phyloP scores from a whole-genome alignment of 805 yeast genomes.

The Teunomyces tritomae region DNA sequence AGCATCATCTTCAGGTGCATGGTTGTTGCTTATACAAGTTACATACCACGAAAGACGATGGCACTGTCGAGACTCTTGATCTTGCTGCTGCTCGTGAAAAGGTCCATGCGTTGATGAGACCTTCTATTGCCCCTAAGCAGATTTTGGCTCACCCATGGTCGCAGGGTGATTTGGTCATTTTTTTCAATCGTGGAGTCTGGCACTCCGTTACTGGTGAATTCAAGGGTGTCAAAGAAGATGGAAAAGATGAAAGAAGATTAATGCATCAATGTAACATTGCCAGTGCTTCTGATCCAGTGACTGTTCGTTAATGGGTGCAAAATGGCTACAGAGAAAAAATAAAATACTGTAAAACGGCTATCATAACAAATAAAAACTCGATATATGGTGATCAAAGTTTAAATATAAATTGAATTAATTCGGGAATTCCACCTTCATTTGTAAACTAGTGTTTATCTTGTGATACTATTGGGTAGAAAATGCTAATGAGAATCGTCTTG shows the following conservation, averaged over 20 bases:
- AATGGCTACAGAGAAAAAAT: not conserved
- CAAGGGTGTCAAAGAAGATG: slow-evolving; percentile 38
- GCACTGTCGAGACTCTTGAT: slow-evolving; percentile 44
- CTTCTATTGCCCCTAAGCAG: slow-evolving; percentile 70
- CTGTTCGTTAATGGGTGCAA: slow-evolving; percentile 5
- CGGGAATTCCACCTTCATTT: not conserved
- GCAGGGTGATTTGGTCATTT: slow-evolving; percentile 81
- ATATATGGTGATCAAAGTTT: no score
- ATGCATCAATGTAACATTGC: slow-evolving; percentile 96
- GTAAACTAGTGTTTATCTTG: not conserved
- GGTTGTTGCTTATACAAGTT: slow-evolving; percentile 81
- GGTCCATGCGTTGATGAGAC: slow-evolving; percentile 76
- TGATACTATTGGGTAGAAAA: no score
- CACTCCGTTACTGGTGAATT: slow-evolving; percentile 92
- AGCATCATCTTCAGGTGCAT: slow-evolving; percentile 82
- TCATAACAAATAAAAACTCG: not conserved
- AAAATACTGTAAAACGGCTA: not conserved
- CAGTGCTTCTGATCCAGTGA: slow-evolving; percentile 64
- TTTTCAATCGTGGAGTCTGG: slow-evolving; percentile 87
- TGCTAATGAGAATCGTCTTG: no score
- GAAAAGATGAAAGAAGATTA: slow-evolving; percentile 70
- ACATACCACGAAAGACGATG: slow-evolving; percentile 53
- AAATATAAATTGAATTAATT: not conserved
- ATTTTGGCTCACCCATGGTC: slow-evolving; percentile 83
- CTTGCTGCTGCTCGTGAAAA: slow-evolving; percentile 72